Base-by-base conservation (phyloP, 345 rosid genomes). In the Trapa bicornis region DNA sequence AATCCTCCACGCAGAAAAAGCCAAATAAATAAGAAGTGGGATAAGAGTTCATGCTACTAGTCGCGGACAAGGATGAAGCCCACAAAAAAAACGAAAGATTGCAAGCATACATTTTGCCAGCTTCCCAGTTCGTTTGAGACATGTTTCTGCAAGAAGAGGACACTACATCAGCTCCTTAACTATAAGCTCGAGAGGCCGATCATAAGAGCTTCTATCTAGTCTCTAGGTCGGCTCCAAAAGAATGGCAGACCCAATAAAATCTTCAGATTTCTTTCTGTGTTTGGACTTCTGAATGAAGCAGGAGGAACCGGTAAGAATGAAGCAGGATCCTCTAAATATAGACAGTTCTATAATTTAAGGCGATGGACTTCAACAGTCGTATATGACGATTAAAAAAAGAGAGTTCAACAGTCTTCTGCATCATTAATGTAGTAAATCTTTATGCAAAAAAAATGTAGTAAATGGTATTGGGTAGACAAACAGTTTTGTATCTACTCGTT, bases 41-140 rank as follows among this genome's bases (percentile, higher is more conserved):
- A n/a, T n/a, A n/a, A n/a, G n/a, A n/a, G n/a, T n/a, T n/a, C 35
- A 41, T 1, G 37, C 29, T 13, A 64, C 15, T 64, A 38, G n/a
- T 22, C n/a, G 13, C 12, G 43, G 22, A 16, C 29, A 43, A 37
- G 48, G 0, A n/a, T n/a, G n/a, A 13, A n/a, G 37, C 12, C 45
- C 33, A n/a, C n/a, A n/a, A n/a, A 22, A 57, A 3, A 41, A 1
- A 37, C 37, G 5, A 42, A 29, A 65, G 68, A 65, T 56, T 37
- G 72, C 47, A 61, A 37, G 72, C 90, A 84, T 80, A 92, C 98
- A 92, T 92, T 92, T 92, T 92, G 87, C 89, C 98, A 74, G 98
- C 98, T 87, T 92, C 95, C 98, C 98, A 92, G 86, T 92, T 92
- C 75, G n/a, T n/a, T 80, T 92, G 98, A 83, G 98, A 83, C 98